Evolutionary conservation across 2,329 filamentous ascomycete genomes (phyloP), one percentile per base, ranked within the genome.

Genomic region (Claviceps pusilla): DNA sequence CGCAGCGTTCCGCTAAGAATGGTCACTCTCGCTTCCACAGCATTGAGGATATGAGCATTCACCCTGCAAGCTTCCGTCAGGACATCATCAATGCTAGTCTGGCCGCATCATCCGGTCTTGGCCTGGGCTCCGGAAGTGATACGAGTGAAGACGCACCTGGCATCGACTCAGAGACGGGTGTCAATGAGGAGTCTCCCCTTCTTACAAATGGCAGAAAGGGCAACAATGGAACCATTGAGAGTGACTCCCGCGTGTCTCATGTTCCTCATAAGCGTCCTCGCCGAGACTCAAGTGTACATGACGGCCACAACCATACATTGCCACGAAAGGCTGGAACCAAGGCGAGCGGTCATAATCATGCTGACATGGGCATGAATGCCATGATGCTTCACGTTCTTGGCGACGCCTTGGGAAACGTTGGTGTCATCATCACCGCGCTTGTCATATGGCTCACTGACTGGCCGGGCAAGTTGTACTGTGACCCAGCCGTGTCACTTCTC

Each of bases 341-440:
- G 57, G 79, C 83, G 33, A 81, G 86, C 60, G 81, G 86, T 35
- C 89, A 94, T 67, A 87, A 74, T 58, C 89, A 95, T 66, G 84
- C 75, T 56, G 90, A 98, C 65, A 85, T 98, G 75, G 95, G 95
- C 68, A 97, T 98, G 91, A 87, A 87, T 52, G 87, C 85, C 52
- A 84, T 90, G 73, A 72, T 90, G 56, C 75, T 87, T 33, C 83
- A 87, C 62, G 83, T 87, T 47, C 77, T 94, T 59, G 88, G 89
- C 46, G 88, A 94, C 68, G 87, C 87, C 48, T 77, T 94, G 3
- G 89, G 88, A 60, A 94, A 94, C 64, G 79, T 94, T 53, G 89
- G 88, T 62, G 88, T 94, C 60, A 94, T 94, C 58, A 76, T 76
- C 50, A 88, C 88, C 4, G 89, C 87, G 4, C 77, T 94, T 41